Base-by-base conservation (phyloP, 1,139 yeast genomes). In the Lizanozyma gosingica region DNA sequence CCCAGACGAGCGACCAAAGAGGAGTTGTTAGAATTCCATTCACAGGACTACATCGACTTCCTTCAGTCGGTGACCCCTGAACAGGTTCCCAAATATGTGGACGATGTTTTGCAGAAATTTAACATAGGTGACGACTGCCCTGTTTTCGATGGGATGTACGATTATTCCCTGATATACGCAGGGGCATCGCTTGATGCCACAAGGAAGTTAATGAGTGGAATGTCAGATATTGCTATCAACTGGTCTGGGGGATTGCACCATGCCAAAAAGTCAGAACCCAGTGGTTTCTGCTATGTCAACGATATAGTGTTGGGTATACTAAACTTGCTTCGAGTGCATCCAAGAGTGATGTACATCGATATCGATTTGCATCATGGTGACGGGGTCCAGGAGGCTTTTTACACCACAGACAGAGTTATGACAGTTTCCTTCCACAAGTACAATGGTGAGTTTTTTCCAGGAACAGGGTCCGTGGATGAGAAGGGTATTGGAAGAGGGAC, bases 61-160 rank as follows among this genome's bases (percentile, higher is more conserved):
- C 63, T 92, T 39, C 78, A 83, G 51, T 67, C 71, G 34, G 85
- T 90, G 14, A 83, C 96, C 1, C 97, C 97, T 0, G 94, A 85
- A 45, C 81, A 80, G 48, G 67, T 81, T 16, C 67, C 73, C 38
- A 76, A 80, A 49, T 67, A 80, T 55, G 68, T 79, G 4, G 76
- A 74, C 29, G 58, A 63, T 36, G 73, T 78, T 22, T 60, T 83
- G 41, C 77, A 80, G 34, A 82, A 85, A 56, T 92, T 90, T 66
- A 90, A 90, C 56, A 90, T 92, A 42, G 97, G 97, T 27, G 97
- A 88, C 54, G 98, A 92, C 60, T 92, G 98, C 61, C 98, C 98
- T 1, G 92, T 92, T 22, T 92, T 92, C 59, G 97, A 90, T 54
- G 97, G 97, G 4, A 73, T 92, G 56, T 92, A 83, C 59, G 94